phyloP scores from a whole-genome alignment of 2,329 filamentous ascomycete genomes.

The Stromatinia cepivora region DNA sequence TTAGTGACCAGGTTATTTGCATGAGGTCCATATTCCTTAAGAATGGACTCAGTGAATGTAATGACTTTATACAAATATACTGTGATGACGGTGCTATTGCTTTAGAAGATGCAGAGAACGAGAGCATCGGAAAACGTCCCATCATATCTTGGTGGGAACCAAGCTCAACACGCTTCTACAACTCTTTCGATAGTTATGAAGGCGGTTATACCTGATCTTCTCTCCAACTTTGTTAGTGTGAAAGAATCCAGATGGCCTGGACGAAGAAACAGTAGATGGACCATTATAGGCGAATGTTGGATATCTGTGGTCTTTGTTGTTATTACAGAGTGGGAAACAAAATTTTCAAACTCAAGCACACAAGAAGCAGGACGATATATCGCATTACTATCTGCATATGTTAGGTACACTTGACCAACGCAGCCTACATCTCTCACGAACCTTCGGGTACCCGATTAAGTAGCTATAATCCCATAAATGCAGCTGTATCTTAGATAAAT shows the following conservation, averaged over 20 bases:
- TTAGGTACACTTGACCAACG: background rate
- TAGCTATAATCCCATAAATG: too few species aligned
- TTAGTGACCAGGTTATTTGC: too few species aligned
- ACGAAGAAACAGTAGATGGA: fast-evolving
- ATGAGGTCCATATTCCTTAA: too few species aligned
- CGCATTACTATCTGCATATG: background rate
- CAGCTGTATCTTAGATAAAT: background rate
- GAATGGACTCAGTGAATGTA: background rate
- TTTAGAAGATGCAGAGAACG: too few species aligned
- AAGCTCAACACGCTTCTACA: background rate
- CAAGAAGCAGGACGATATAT: too few species aligned
- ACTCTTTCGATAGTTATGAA: too few species aligned
- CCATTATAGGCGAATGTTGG: fast-evolving
- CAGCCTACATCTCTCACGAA: background rate
- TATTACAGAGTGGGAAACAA: background rate
- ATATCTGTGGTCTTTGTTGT: background rate
- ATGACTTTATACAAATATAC: too few species aligned
- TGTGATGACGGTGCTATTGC: too few species aligned
- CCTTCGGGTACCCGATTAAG: fast-evolving
- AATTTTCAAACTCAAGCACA: background rate
- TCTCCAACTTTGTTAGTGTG: background rate
- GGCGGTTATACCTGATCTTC: too few species aligned
- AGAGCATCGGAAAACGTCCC: too few species aligned
- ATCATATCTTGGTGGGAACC: fast-evolving
- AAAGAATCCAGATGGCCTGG: background rate